Conservation (phyloP, 352 stramenopile genomes). For the Blastocystis sp. region DNA sequence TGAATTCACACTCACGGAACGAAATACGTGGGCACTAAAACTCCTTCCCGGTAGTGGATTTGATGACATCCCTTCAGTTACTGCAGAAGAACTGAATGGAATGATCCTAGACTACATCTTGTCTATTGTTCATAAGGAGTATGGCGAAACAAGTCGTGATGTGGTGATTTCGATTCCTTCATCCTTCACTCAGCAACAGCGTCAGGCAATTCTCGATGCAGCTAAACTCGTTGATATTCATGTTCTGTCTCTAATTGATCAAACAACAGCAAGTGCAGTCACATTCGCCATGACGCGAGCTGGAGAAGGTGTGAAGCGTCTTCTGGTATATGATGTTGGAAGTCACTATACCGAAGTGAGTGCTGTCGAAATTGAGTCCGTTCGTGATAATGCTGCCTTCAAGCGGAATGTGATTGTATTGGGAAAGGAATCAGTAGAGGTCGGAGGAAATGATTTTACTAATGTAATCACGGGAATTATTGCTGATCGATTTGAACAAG, state of each 20-base stretch:
- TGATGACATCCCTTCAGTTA: neutral
- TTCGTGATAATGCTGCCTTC: neutral
- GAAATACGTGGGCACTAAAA: constrained; percentile 6
- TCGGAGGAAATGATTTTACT: constrained; percentile 4
- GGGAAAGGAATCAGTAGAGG: neutral
- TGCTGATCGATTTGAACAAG: neutral
- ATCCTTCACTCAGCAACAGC: neutral
- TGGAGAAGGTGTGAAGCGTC: neutral
- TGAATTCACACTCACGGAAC: constrained; percentile 17
- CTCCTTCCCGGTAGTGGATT: neutral
- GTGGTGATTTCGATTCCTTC: constrained; percentile 45
- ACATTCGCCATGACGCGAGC: constrained; percentile 18
- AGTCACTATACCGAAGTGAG: constrained; percentile 10
- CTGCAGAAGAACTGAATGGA: constrained; percentile 13
- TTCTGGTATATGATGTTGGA: constrained; percentile 17
- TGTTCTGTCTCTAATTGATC: constrained; percentile 25
- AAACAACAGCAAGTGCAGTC: constrained; percentile 38
- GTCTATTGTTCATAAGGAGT: constrained; percentile 24
- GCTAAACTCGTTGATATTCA: constrained; percentile 23
- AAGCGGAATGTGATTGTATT: neutral
- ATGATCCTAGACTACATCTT: constrained; percentile 37
- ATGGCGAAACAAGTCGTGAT: neutral
- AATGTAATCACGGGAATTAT: neutral
- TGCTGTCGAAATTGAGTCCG: constrained; percentile 4
- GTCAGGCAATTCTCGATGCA: constrained; percentile 15